These are phyloP conservation scores for Fragilaria crotonensis DNA, from an alignment of 108 stramenopile species.

Conservation along the genomic window DNA sequence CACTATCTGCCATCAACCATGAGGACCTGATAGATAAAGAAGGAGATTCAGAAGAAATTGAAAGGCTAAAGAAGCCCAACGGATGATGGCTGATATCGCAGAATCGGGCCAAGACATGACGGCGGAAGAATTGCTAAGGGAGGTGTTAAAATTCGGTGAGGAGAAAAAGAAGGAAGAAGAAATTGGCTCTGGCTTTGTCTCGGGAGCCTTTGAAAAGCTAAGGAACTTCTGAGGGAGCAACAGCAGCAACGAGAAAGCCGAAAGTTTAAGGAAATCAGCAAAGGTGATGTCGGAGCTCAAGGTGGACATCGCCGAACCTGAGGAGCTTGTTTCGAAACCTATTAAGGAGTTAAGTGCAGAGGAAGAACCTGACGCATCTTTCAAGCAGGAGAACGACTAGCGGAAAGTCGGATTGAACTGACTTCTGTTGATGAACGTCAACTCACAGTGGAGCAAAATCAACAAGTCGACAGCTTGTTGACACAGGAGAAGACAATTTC, in stretches of 20 bases:
- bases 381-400: conserved; percentile 58
- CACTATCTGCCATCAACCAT: not conserved
- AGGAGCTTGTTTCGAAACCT: conserved; percentile 2
- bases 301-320: conserved; percentile 1
- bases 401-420: conserved; percentile 35
- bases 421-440: conserved; percentile 6
- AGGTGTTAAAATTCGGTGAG: conserved; percentile 70
- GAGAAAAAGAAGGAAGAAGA: conserved; percentile 53
- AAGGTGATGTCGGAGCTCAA: not conserved
- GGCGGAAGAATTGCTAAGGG: conserved; percentile 58
- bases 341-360: conserved; percentile 23
- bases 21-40: not conserved
- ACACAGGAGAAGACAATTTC: conserved; percentile 60
- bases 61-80: not conserved
- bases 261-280: conserved; percentile 6
- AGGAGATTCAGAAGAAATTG: not conserved
- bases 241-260: conserved; percentile 19
- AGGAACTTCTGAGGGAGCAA: conserved; percentile 44
- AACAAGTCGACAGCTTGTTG: conserved; percentile 64
- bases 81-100: conserved; percentile 42
- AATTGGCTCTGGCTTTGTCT: conserved; percentile 65
- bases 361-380: conserved; percentile 69
- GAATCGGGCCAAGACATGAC: conserved; percentile 52
- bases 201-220: conserved; percentile 76
- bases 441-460: conserved; percentile 14